phyloP scores from a whole-genome alignment of 805 yeast genomes.

The Zygosaccharomyces kombuchaensis region DNA sequence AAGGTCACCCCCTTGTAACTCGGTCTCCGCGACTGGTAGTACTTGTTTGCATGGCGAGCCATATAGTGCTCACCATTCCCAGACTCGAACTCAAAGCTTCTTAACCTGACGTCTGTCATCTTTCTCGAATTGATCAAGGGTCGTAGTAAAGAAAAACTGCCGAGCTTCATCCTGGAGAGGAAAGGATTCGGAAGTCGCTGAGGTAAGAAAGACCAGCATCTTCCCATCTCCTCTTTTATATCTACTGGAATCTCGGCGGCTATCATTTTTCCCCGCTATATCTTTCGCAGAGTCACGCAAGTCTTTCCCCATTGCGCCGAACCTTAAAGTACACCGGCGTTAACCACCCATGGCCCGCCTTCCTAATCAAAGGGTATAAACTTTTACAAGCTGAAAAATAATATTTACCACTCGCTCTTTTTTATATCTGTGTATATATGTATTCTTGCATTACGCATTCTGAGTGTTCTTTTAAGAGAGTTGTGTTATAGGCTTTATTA shows the following conservation, averaged over 20 bases:
- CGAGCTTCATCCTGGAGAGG: neutral
- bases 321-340: too few relatives aligned
- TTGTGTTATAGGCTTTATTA: too few relatives aligned
- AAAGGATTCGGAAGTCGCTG: neutral
- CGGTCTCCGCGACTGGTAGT: constrained; percentile 20
- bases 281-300: neutral
- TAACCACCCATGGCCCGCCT: neutral
- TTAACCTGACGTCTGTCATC: constrained; percentile 1
- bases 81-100: constrained; percentile 20
- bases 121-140: neutral
- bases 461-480: too few relatives aligned
- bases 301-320: neutral
- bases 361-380: neutral
- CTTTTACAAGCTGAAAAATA: neutral
- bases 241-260: neutral
- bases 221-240: neutral
- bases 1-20: constrained; percentile 60
- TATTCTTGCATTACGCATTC: too few relatives aligned
- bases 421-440: too few relatives aligned
- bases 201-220: neutral
- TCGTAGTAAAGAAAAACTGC: neutral
- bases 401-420: too few relatives aligned
- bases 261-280: neutral
- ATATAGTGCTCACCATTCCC: constrained; percentile 27
- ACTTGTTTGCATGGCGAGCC: constrained; percentile 23